Evolutionary conservation across 2,329 filamentous ascomycete genomes (phyloP), one percentile per base, ranked within the genome.

Genomic region (Cladophialophora yegresii): DNA sequence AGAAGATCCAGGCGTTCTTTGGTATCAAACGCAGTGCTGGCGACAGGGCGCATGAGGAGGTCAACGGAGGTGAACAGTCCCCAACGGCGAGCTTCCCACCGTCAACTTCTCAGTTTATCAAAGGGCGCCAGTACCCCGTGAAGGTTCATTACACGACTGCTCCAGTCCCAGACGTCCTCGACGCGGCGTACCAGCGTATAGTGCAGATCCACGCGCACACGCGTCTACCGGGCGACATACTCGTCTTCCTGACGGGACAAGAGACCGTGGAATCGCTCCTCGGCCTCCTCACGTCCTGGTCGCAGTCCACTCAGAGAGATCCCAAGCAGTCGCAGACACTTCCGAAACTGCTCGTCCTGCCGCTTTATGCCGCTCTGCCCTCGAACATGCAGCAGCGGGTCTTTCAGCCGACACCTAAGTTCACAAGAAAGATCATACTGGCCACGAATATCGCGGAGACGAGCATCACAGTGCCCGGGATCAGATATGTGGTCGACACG

Each of bases 361-460:
- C 93, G 0, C 82, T 99, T 0, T 98, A 96, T 72, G 95, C 95
- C 1, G 92, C 96, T 40, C 83, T 99, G 5, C 90, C 93, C 0
- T 92, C 95, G 70, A 85, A 89, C 59, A 89, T 90, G 0, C 95
- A 99, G 72, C 90, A 96, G 69, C 85, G 87, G 23, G 92, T 96
- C 9, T 98, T 99, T 75, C 82, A 88, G 61, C 89, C 90, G 0
- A 84, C 90, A 23, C 85, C 86, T 0, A 86, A 86, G 61, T 85
- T 87, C 2, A 96, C 91, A 0, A 85, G 95, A 50, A 98, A 98
- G 74, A 84, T 98, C 12, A 92, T 99, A 0, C 81, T 99, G 0
- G 89, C 93, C 0, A 99, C 95, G 13, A 99, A 99, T 73, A 98
- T 99, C 72, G 95, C 95, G n/a, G 95, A 99, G 76, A 98, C 95